These are phyloP conservation scores for Diphasiastrum complanatum DNA, from an alignment of 83 land plant genomes.

Conservation along the genomic window DNA sequence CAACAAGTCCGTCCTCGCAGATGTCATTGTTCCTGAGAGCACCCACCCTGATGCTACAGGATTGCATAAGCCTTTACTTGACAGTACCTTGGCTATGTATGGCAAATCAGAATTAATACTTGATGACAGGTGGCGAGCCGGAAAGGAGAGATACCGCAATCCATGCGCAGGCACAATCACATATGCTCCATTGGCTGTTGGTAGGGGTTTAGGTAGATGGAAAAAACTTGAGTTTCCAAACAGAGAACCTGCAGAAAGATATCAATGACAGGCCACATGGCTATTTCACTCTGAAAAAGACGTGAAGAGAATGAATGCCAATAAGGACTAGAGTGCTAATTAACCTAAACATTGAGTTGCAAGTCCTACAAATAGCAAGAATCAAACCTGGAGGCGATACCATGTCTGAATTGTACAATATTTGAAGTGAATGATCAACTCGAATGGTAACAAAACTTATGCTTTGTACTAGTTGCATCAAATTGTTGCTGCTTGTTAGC, in stretches of 20 bases:
- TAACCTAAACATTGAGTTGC: too few relatives aligned
- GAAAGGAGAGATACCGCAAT: conserved; percentile 48
- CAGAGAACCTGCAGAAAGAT: neutral
- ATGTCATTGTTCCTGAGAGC: conserved; percentile 64
- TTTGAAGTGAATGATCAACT: conserved; percentile 68
- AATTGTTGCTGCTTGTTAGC: too few relatives aligned
- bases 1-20: conserved; percentile 38
- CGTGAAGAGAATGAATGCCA: too few relatives aligned
- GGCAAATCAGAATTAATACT: conserved; percentile 64
- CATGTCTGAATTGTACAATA: conserved; percentile 32
- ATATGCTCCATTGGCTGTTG: conserved; percentile 59
- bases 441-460: conserved; percentile 68
- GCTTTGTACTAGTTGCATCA: conserved; percentile 76
- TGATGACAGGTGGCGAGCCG: conserved; percentile 52
- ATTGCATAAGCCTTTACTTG: conserved; percentile 63
- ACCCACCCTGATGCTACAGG: conserved; percentile 81
- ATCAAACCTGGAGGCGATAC: conserved; percentile 4
- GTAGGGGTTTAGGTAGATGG: conserved; percentile 68
- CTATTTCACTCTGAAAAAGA: neutral
- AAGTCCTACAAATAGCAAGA: neutral
- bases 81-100: conserved; percentile 62
- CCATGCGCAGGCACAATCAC: conserved; percentile 78
- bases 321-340: too few relatives aligned
- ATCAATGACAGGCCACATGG: neutral
- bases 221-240: neutral